Base-by-base conservation (phyloP, 768 basidiomycete species). In the Coprinopsis cinerea region DNA sequence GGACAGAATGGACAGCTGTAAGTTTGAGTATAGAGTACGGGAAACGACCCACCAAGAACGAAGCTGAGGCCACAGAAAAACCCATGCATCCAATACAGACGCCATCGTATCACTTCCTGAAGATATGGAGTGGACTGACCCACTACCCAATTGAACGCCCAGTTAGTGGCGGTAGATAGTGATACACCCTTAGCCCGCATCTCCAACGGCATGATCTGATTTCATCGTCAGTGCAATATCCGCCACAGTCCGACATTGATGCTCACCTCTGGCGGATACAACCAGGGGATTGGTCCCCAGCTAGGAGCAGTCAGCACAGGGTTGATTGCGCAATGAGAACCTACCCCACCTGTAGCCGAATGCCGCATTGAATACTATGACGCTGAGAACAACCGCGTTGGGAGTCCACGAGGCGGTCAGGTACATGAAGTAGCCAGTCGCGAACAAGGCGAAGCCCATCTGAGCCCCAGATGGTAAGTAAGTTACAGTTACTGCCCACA, bases 111-210 rank as follows among this genome's bases (percentile, higher is more conserved):
- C 18, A 78, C 65, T 52, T 93, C 91, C 66, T 95, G 92, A 34
- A 96, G 70, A 47, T 82, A 77, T 1, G 93, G 94, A 0, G 93
- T 97, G 23, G 81, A 73, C 63, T 88, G 86, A 26, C 93, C 93
- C 30, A 97, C 89, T 51, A 92, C 66, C 67, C 85, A 95, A 66
- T 93, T 93, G 74, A 90, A 90, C n/a, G 76, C 75, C 82, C 80
- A 86, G 57, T 88, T 88, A 5, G 90, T 94, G 13, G 92, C 92
- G 3, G 94, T 96, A 0, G 92, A 95, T 28, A 96, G 59, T 4
- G 91, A 94, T 20, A 96, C 93, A 17, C 93, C 94, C 69, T 96
- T 96, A 10, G 92, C 93, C 32, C 95, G 81, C 59, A 94, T 79
- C n/a, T 82, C 75, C 36, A 93, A 73, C 10, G 92, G 92, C 79